These are phyloP conservation scores for sweet orange (Citrus sinensis) DNA, from an alignment of 345 rosid species.

Conservation along the genomic window DVS_A1.0 CM039169.1:25928501-25929000, in stretches of 20 bases:
- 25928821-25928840: constrained; percentile 22
- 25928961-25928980: constrained; percentile 39
- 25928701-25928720: background rate
- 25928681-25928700: background rate
- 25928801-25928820: constrained; percentile 14
- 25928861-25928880: background rate
- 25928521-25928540: too few species aligned
- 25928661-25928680: background rate
- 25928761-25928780: too few species aligned
- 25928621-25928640: background rate
- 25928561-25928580: too few species aligned
- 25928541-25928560: too few species aligned
- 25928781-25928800: background rate
- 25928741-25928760: background rate
- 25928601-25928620: too few species aligned
- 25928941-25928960: constrained; percentile 52
- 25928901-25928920: constrained; percentile 39
- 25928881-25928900: constrained; percentile 32
- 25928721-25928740: background rate
- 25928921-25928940: constrained; percentile 25
- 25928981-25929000: constrained; percentile 58
- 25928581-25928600: too few species aligned
- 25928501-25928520: too few species aligned
- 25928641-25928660: background rate
- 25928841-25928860: constrained; percentile 9